Evolutionary conservation across 495 filamentous ascomycete genomes (phyloP).

Genomic region (Penicillium chermesinum): DNA sequence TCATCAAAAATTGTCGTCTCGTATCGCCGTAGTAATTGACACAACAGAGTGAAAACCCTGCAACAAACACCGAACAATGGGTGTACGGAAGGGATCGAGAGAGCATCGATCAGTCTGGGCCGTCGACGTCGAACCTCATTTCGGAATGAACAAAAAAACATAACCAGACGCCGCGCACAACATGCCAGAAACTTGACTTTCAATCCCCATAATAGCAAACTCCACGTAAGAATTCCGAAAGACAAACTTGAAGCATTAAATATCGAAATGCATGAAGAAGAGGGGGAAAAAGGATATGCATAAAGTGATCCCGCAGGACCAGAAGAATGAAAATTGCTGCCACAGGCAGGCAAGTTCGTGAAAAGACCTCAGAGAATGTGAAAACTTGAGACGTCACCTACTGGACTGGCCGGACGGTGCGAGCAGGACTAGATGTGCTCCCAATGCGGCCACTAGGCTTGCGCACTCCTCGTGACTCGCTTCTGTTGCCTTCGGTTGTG

Average conservation of each 20-base stretch:
- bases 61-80: slow-evolving; percentile 12
- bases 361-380: neutral
- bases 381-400: neutral
- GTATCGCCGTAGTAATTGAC: slow-evolving; percentile 22
- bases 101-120: neutral
- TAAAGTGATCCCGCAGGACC: slow-evolving; percentile 14
- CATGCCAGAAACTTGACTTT: slow-evolving; percentile 14
- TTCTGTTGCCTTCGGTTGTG: slow-evolving; percentile 46
- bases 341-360: slow-evolving; percentile 1
- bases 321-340: slow-evolving; percentile 20
- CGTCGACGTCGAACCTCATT: slow-evolving; percentile 3
- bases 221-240: slow-evolving; percentile 4
- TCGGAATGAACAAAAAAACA: slow-evolving; percentile 13
- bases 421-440: slow-evolving; percentile 46
- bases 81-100: neutral
- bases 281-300: slow-evolving; percentile 27
- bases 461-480: slow-evolving; percentile 63
- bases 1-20: slow-evolving; percentile 12
- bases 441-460: slow-evolving; percentile 94
- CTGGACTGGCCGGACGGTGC: slow-evolving; percentile 17
- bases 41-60: slow-evolving; percentile 10
- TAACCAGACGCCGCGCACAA: slow-evolving; percentile 19
- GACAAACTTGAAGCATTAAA: slow-evolving; percentile 17
- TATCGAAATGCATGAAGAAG: slow-evolving; percentile 20
- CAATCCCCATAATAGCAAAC: slow-evolving; percentile 13